Evolutionary conservation across 306 rosid species (phyloP).

Genomic region (Astragalus membranaceus): DNA sequence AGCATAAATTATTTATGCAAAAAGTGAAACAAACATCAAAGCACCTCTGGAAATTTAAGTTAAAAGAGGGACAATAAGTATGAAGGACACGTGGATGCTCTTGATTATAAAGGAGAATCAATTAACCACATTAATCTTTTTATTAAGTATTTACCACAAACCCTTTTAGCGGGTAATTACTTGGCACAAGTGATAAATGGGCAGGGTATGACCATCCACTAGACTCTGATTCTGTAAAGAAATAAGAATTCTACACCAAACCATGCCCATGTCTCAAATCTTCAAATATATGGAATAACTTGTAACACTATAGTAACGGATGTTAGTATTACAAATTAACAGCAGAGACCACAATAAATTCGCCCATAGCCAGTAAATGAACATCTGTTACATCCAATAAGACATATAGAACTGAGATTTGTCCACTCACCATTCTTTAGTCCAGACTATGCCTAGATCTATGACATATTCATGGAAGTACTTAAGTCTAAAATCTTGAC

Average conservation of each 20-base stretch:
- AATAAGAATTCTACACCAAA: not conserved
- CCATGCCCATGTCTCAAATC: not conserved
- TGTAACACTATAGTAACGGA: not conserved
- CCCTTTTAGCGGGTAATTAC: not conserved
- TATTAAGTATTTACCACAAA: not conserved
- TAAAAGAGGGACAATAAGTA: not conserved
- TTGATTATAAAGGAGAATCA: not conserved
- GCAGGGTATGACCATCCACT: not conserved
- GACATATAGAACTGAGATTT: not conserved
- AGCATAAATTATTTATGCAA: constrained; percentile 12
- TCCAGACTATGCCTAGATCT: not conserved
- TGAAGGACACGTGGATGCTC: not conserved
- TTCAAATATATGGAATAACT: not conserved
- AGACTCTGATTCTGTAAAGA: not conserved
- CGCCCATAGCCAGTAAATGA: not conserved
- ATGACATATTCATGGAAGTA: not conserved
- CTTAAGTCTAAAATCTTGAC: not conserved
- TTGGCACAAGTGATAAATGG: not conserved
- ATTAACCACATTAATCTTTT: not conserved
- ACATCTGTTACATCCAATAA: not conserved
- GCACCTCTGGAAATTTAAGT: not conserved
- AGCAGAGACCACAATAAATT: not conserved
- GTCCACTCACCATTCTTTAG: constrained; percentile 1
- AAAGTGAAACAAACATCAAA: not conserved
- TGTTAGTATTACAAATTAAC: not conserved